Evolutionary conservation across 208 protist species (phyloP).

Genomic region (Leishmania arabica): DNA sequence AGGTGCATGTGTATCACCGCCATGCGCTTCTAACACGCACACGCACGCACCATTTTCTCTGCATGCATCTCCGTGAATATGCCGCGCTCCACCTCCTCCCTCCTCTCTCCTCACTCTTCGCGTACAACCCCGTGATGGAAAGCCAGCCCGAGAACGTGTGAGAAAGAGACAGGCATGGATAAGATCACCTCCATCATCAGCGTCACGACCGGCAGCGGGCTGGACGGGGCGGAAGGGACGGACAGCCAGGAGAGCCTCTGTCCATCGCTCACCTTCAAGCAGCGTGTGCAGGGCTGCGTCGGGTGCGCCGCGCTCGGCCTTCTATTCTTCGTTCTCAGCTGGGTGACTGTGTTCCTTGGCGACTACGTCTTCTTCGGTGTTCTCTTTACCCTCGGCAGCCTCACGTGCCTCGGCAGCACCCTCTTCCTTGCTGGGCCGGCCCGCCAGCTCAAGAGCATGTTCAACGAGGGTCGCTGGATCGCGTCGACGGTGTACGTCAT

Average conservation of each 20-base stretch:
- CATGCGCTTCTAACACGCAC: no score
- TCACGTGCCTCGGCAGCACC: slow-evolving; percentile 52
- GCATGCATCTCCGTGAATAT: neutral
- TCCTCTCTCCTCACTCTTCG: neutral
- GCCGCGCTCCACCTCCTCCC: neutral
- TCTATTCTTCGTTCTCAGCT: slow-evolving; percentile 67
- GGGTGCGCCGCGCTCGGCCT: slow-evolving; percentile 51
- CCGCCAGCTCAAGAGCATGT: slow-evolving; percentile 85
- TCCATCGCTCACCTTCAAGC: slow-evolving; percentile 75
- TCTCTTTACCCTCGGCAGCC: slow-evolving; percentile 72
- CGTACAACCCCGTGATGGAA: no score
- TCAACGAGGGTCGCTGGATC: slow-evolving; percentile 73
- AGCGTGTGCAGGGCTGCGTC: slow-evolving; percentile 70
- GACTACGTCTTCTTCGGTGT: slow-evolving; percentile 79
- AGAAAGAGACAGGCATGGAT: slow-evolving; percentile 29
- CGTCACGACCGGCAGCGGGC: slow-evolving; percentile 28
- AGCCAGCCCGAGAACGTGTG: neutral
- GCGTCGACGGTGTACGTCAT: slow-evolving; percentile 75
- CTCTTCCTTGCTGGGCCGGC: slow-evolving; percentile 84
- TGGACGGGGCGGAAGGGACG: slow-evolving; percentile 20
- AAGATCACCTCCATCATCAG: slow-evolving; percentile 51
- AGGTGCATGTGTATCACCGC: no score
- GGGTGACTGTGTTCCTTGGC: slow-evolving; percentile 56
- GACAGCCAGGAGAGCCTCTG: slow-evolving; percentile 52
- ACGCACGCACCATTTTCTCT: no score